phyloP scores from a whole-genome alignment of 257 asterid genomes.

The Paraleonurus japonicus region DNA sequence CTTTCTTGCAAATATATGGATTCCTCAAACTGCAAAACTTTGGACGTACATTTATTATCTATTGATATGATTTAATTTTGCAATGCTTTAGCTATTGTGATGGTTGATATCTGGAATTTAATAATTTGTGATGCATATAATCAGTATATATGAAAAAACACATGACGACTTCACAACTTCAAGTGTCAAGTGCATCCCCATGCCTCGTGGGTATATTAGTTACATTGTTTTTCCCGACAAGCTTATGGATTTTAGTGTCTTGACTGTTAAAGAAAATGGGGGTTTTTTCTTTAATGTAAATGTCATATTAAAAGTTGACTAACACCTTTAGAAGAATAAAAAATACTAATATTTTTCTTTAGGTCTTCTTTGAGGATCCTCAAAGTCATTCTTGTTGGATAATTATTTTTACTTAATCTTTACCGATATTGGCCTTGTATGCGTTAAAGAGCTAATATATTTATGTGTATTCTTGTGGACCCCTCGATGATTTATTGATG shows the following conservation, averaged over 20 bases:
- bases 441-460: too few relatives aligned
- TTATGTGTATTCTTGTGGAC: too few relatives aligned
- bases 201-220: neutral
- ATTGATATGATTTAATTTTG: conserved; percentile 13
- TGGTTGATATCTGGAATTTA: neutral
- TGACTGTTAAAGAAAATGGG: neutral
- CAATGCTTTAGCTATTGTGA: conserved; percentile 5
- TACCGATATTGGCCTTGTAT: too few relatives aligned
- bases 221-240: neutral
- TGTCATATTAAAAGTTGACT: neutral
- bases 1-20: too few relatives aligned
- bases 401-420: too few relatives aligned
- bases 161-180: neutral
- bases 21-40: too few relatives aligned
- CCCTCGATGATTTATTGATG: too few relatives aligned
- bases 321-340: neutral
- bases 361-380: too few relatives aligned
- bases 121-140: neutral
- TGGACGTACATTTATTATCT: conserved; percentile 1
- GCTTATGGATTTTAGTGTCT: neutral
- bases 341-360: too few relatives aligned
- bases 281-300: neutral
- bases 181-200: neutral
- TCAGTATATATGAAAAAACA: neutral
- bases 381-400: too few relatives aligned